Evolutionary conservation across 495 filamentous ascomycete species (phyloP).

Genomic region (Pseudevernia furfuracea): DNA sequence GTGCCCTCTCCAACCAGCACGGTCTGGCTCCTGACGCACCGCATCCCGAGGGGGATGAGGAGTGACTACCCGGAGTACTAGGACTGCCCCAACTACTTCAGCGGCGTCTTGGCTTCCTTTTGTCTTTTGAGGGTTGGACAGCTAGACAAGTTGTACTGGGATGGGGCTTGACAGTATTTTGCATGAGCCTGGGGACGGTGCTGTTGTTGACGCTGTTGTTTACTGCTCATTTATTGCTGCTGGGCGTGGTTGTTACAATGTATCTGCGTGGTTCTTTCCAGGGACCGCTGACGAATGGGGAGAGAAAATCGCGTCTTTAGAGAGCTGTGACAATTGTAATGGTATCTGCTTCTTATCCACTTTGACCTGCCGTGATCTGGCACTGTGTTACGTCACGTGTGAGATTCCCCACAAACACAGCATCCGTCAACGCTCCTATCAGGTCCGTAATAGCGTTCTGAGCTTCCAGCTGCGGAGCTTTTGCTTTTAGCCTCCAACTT

Average conservation of each 20-base stretch:
- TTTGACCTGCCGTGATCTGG: too few species aligned
- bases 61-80: slow-evolving; percentile 3
- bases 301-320: neutral
- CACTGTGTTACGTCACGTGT: too few species aligned
- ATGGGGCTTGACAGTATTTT: slow-evolving; percentile 7
- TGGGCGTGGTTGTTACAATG: slow-evolving; percentile 4
- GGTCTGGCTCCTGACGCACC: slow-evolving; percentile 14
- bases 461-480: too few species aligned
- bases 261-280: slow-evolving; percentile 6
- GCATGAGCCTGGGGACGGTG: slow-evolving; percentile 11
- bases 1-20: slow-evolving; percentile 20
- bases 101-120: neutral
- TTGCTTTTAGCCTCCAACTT: too few species aligned
- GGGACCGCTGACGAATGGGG: neutral
- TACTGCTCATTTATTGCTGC: slow-evolving; percentile 8
- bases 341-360: neutral
- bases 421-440: too few species aligned
- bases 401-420: too few species aligned
- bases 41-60: neutral
- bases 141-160: slow-evolving; percentile 3
- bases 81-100: neutral
- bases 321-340: neutral
- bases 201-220: slow-evolving; percentile 17
- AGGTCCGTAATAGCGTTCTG: too few species aligned
- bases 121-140: slow-evolving; percentile 5